Evolutionary conservation across 192 early-diverging fungal genomes (phyloP).

Genomic region (Coemansia sp.): DNA sequence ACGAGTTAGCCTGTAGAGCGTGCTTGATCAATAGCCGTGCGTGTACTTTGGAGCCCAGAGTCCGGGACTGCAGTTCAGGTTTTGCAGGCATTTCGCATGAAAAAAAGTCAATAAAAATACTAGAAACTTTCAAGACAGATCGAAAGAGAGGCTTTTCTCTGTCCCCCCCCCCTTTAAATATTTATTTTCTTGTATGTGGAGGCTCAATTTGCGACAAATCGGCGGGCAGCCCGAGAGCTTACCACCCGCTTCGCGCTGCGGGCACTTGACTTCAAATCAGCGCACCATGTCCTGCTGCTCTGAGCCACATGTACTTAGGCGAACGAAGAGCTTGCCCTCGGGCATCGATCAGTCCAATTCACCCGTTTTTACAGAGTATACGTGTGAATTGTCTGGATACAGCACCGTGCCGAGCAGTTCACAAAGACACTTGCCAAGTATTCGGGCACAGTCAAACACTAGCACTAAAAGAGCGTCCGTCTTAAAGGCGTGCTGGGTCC

Average conservation of each 20-base stretch:
- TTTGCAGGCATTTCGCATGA: not conserved
- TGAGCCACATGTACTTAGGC: conserved; percentile 1
- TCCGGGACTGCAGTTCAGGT: not conserved
- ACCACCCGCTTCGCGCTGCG: not conserved
- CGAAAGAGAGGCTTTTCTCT: not conserved
- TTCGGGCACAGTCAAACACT: not conserved
- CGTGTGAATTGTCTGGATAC: conserved; percentile 1
- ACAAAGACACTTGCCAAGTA: not conserved
- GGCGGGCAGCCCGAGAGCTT: conserved; percentile 22
- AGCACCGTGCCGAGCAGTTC: not conserved
- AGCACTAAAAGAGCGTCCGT: not conserved
- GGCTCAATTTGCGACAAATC: conserved; percentile 22
- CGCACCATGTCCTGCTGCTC: not conserved
- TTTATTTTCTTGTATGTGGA: conserved; percentile 17
- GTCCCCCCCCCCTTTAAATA: not conserved
- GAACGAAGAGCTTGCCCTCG: conserved; percentile 5
- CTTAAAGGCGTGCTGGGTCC: not conserved
- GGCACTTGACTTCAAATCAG: not conserved
- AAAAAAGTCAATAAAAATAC: not conserved
- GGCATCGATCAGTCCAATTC: not conserved
- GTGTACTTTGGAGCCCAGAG: not conserved
- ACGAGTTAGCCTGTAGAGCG: not conserved
- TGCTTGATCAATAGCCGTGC: conserved; percentile 4
- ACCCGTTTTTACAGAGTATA: not conserved
- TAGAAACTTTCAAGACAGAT: not conserved